A percentile compares a stretch with the other conserved stretches of the same genome.
Conservation (phyloP, 306 rosid genomes). For the Crataegus laevigata region DNA sequence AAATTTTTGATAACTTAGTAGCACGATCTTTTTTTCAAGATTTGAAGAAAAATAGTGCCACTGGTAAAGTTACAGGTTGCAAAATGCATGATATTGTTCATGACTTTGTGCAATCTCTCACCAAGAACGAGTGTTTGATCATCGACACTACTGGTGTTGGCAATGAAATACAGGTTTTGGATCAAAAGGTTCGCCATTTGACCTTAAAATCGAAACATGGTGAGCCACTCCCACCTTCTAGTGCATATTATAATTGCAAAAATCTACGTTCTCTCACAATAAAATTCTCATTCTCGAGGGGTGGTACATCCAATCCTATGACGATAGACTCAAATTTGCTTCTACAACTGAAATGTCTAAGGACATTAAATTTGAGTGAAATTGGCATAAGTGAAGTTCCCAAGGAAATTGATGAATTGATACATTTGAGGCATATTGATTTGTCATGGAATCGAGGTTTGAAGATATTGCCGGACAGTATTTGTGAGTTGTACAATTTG, state of each 20-base stretch:
- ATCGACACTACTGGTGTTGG: not conserved
- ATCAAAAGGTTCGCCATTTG: not conserved
- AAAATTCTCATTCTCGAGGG: too few relatives aligned
- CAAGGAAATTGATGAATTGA: not conserved
- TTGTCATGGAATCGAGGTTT: not conserved
- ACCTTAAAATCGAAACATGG: not conserved
- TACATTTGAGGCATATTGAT: not conserved
- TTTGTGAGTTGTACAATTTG: not conserved
- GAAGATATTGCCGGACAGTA: too few relatives aligned
- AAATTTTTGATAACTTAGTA: not conserved
- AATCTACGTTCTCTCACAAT: not conserved
- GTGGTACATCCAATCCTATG: too few relatives aligned
- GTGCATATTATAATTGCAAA: too few relatives aligned
- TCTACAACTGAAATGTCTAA: not conserved
- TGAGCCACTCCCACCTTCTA: too few relatives aligned
- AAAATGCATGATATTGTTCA: too few relatives aligned
- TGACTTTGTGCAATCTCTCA: too few relatives aligned
- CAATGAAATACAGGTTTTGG: not conserved
- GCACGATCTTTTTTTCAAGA: not conserved
- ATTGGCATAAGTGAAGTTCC: not conserved
- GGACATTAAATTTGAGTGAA: not conserved
- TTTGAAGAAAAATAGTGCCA: not conserved
- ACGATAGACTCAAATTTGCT: not conserved
- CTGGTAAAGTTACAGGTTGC: too few relatives aligned
- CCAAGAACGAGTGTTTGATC: too few relatives aligned